Evolutionary conservation across 2,329 filamentous ascomycete species (phyloP).

Genomic region (Chrysoporthe cubensis): DNA sequence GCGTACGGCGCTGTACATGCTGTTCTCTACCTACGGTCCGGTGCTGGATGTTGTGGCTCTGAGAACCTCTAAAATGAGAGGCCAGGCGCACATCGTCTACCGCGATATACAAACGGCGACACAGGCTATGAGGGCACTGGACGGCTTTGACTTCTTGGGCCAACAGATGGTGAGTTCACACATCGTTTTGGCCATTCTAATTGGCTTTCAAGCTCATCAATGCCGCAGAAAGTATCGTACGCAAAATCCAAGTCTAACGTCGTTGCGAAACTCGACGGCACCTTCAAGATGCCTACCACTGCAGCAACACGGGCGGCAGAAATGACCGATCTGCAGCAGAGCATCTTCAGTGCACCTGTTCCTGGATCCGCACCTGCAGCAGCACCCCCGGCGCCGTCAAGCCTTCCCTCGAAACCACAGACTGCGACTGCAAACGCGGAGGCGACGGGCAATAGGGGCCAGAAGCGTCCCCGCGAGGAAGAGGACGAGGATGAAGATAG

Average conservation of each 20-base stretch:
- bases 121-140: constrained; percentile 86
- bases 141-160: constrained; percentile 85
- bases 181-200: neutral
- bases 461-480: constrained; percentile 73
- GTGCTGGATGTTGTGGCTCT: constrained; percentile 90
- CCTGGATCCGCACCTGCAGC: constrained; percentile 53
- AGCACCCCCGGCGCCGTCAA: constrained; percentile 42
- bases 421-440: constrained; percentile 55
- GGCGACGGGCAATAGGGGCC: constrained; percentile 60
- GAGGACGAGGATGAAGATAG: constrained; percentile 66
- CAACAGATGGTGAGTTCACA: constrained; percentile 73
- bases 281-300: constrained; percentile 71
- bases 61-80: constrained; percentile 90
- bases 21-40: constrained; percentile 92
- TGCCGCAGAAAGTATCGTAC: constrained; percentile 79
- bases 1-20: constrained; percentile 83
- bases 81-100: constrained; percentile 92
- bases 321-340: constrained; percentile 76
- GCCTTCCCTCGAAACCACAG: constrained; percentile 54
- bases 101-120: constrained; percentile 89
- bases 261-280: constrained; percentile 89
- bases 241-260: constrained; percentile 88
- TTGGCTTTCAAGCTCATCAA: constrained; percentile 24
- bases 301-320: constrained; percentile 56
- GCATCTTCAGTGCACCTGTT: constrained; percentile 73